phyloP scores from a whole-genome alignment of 371 early-diverging fungal genomes.

The Actinomucor elegans region DNA sequence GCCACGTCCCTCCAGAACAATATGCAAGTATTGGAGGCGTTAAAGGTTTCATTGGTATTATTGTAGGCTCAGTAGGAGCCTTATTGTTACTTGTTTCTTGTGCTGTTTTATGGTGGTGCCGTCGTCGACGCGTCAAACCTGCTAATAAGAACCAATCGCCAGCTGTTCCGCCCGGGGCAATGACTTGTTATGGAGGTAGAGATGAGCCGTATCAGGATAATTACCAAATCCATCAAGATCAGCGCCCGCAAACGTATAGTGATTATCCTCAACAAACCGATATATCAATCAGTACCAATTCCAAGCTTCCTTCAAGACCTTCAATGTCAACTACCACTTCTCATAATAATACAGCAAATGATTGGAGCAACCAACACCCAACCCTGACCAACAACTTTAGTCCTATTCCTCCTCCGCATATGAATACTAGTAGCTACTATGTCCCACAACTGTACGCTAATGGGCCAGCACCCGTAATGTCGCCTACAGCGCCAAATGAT shows the following conservation, averaged over 20 bases:
- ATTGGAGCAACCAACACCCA: slow-evolving; percentile 1
- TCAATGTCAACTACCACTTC: slow-evolving; percentile 5
- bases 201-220: not conserved
- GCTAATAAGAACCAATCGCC: not conserved
- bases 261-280: not conserved
- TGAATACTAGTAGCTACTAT: not conserved
- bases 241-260: not conserved
- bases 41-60: slow-evolving; percentile 15
- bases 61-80: slow-evolving; percentile 13
- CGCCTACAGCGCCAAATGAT: not conserved
- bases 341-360: not conserved
- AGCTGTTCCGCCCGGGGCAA: not conserved
- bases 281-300: not conserved
- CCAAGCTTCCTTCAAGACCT: not conserved
- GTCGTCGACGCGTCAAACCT: not conserved
- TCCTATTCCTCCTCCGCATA: not conserved
- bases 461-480: not conserved
- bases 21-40: slow-evolving; percentile 18
- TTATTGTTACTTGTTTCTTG: not conserved
- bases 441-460: not conserved
- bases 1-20: not conserved
- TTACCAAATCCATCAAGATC: not conserved
- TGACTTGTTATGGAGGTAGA: too few species aligned
- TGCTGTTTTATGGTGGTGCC: slow-evolving; percentile 5
- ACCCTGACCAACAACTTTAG: not conserved